Evolutionary conservation across 2,329 filamentous ascomycete species (phyloP), one percentile per base, ranked within the genome.

Genomic region (Pseudocercospora fijiensis): DNA sequence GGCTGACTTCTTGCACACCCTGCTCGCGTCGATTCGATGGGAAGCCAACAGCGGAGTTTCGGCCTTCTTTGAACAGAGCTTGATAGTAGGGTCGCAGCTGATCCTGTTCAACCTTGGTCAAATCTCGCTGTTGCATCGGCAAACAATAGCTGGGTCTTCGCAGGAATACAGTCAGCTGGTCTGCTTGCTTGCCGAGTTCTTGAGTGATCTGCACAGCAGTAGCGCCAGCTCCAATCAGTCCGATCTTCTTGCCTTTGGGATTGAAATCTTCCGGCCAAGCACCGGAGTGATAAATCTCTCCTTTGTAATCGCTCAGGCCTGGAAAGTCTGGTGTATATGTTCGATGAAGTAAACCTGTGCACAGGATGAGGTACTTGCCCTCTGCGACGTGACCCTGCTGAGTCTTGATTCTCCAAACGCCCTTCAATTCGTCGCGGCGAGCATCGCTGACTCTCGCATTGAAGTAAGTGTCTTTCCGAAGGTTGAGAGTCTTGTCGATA

Each of bases 91-190:
- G 65, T 66, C 80, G 80, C n/a, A 75, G 73, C 3, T 73, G 70
- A 18, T 83, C 75, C 69, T 88, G 84, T 64, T 86, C 83, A 56
- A 81, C 78, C 2, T 72, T 74, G 0, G 80, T 82, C 13, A 69
- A 45, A 0, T 75, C 33, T 3, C 78, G 76, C 61, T 83, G 81
- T 3, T 81, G 78, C 85, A 89, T 88, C 0, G 86, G 86, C 2
- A 90, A 70, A 0, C 85, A 85, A 4, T 88, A 78, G 62, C 89
- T 89, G 0, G 88, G 88, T 1, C 87, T 89, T 10, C 88, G 82
- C 67, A 90, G 85, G 73, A 90, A 89, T 26, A 90, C 84, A 0
- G 78, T 81, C 2, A 90, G 73, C 1, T 76, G 77, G 1, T 65
- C 66, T 20, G 73, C 74, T 28, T 73, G 66, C 45, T 72, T 71